phyloP scores from a whole-genome alignment of 2,329 filamentous ascomycete genomes.

The Ophiostoma australiae region DNA sequence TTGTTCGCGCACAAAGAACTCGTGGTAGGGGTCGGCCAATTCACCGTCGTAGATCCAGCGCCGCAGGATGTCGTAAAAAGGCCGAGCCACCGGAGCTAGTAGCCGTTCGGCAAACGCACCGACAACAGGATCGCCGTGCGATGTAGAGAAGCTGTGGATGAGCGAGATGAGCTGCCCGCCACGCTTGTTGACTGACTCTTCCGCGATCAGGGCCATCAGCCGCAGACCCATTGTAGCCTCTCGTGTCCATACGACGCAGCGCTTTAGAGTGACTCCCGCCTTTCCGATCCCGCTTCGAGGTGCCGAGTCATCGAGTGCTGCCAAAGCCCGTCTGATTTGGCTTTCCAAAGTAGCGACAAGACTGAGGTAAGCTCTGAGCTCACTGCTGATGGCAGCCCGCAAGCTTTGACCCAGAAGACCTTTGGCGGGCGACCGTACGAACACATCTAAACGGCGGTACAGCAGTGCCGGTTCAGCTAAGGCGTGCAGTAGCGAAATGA shows the following conservation, averaged over 20 bases:
- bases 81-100: slow-evolving; percentile 77
- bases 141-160: slow-evolving; percentile 88
- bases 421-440: slow-evolving; percentile 73
- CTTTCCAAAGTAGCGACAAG: slow-evolving; percentile 88
- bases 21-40: slow-evolving; percentile 87
- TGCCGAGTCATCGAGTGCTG: slow-evolving; percentile 63
- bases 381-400: slow-evolving; percentile 75
- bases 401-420: slow-evolving; percentile 91
- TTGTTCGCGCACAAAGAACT: slow-evolving; percentile 93
- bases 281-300: slow-evolving; percentile 71
- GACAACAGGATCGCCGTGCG: slow-evolving; percentile 92
- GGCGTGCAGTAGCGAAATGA: slow-evolving; percentile 81
- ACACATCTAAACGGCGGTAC: slow-evolving; percentile 73
- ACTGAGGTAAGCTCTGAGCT: slow-evolving; percentile 83
- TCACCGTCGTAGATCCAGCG: slow-evolving; percentile 99
- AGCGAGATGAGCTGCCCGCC: slow-evolving; percentile 90
- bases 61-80: slow-evolving; percentile 93
- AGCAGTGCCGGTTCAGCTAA: slow-evolving; percentile 91
- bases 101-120: slow-evolving; percentile 87
- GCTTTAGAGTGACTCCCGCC: slow-evolving; percentile 85
- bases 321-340: slow-evolving; percentile 79
- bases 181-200: slow-evolving; percentile 73
- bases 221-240: slow-evolving; percentile 94
- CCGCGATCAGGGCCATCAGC: slow-evolving; percentile 88
- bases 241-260: slow-evolving; percentile 94